Conservation (phyloP, 1,284 basidiomycete species). For the Rhodotorula sp. region DNA sequence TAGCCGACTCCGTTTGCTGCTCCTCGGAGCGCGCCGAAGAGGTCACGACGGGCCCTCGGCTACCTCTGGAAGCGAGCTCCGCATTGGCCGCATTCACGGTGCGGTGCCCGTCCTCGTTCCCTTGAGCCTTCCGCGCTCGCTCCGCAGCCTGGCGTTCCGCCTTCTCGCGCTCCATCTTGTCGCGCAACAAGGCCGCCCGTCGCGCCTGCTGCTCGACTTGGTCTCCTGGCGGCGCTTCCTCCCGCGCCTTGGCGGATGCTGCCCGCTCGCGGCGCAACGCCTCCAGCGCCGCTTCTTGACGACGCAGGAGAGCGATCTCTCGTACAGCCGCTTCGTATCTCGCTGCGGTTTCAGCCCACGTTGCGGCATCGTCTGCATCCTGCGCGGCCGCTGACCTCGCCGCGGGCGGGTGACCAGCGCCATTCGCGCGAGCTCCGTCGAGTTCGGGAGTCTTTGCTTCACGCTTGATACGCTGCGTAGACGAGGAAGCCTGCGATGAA, state of each 20-base stretch:
- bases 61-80: background rate
- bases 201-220: background rate
- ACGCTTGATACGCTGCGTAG: no score
- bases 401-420: no score
- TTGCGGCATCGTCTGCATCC: background rate
- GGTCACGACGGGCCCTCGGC: no score
- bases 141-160: background rate
- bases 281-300: background rate
- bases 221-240: background rate
- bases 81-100: background rate
- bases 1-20: no score
- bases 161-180: background rate
- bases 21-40: no score
- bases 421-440: no score
- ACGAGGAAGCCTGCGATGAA: no score
- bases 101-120: background rate
- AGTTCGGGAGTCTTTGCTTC: no score
- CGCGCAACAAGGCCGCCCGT: background rate
- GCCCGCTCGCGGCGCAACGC: background rate
- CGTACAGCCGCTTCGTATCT: background rate
- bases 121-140: background rate
- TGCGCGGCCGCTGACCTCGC: background rate
- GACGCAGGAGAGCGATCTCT: background rate
- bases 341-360: background rate
- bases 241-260: background rate